Base-by-base conservation (phyloP, 1,284 basidiomycete genomes). In the Melampsora larici-populina region DNA sequence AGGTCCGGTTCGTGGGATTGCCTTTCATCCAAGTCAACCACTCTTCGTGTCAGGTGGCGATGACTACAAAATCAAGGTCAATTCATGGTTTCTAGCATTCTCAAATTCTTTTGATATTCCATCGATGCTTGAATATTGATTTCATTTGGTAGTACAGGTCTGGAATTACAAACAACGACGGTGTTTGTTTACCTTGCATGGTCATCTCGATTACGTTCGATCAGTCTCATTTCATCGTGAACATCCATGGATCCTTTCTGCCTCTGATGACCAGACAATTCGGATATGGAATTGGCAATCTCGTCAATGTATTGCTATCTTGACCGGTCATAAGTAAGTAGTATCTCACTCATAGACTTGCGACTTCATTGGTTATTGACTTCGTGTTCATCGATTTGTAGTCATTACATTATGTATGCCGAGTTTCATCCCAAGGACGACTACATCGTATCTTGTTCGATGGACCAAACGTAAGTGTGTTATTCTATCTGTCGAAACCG, bases 161-260 rank as follows among this genome's bases (percentile, higher is more conserved):
- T 91, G 85, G 84, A 88, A 88, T 82, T 87, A 88, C 85, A 88
- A 98, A 86, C 94, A 92, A 82, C 88, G 96, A 82, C 91, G 94
- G 79, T 98, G 96, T 82, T 89, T 99, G 33, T 99, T 97, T 85
- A 98, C 96, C n/a, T 87, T 99, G 46, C 93, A 95, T 81, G 97
- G 97, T 24, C 96, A 99, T 86, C 87, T 99, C 79, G 97, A 99
- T 87, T 99, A 99, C 83, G 91, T 99, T 70, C 92, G 97, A 78
- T 95, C 96, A n/a, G 95, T 97, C 79, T 96, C 95, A 84, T 99
- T 99, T 84, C 97, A 99, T 85, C 94, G 97, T 83, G 95, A 98
- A 85, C 97, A 98, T 90, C 97, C 97, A 6, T 99, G 97, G 97
- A 96, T 96, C 84, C 89, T 99, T 81, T 97, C 95, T n/a, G 89